These are phyloP conservation scores for Fomitopsis palustris DNA, from an alignment of 1,284 basidiomycete genomes.

Conservation along the genomic window DNA sequence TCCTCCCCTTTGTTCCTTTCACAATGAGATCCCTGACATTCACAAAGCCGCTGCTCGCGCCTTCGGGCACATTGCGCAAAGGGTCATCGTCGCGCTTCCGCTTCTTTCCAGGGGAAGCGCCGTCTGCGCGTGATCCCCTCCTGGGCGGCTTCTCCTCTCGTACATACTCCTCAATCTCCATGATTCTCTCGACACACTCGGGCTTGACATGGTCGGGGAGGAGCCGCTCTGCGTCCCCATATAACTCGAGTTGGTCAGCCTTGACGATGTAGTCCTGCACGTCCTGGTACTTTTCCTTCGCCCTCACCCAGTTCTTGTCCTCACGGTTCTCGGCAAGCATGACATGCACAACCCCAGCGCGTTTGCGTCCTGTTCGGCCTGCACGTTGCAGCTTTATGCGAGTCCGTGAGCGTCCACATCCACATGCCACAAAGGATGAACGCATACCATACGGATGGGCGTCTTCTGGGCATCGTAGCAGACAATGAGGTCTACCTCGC, in stretches of 20 bases:
- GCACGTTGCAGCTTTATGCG: constrained; percentile 83
- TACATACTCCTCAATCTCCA: constrained; percentile 75
- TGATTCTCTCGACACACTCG: constrained; percentile 73
- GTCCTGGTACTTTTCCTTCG: constrained; percentile 83
- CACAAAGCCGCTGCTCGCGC: constrained; percentile 62
- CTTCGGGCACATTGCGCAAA: constrained; percentile 61
- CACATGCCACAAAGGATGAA: not conserved
- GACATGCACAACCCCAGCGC: constrained; percentile 87
- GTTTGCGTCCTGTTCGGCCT: constrained; percentile 93
- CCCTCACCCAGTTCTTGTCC: constrained; percentile 89
- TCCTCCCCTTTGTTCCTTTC: constrained; percentile 46
- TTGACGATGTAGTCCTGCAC: constrained; percentile 89
- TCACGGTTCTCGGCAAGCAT: constrained; percentile 92
- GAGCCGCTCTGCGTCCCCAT: constrained; percentile 86
- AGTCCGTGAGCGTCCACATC: not conserved
- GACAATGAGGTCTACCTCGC: constrained; percentile 95
- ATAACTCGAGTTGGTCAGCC: constrained; percentile 87
- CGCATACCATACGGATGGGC: constrained; percentile 88
- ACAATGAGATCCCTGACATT: constrained; percentile 56
- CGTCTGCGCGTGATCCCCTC: constrained; percentile 25
- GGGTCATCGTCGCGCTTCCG: constrained; percentile 68
- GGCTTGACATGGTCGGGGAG: constrained; percentile 80
- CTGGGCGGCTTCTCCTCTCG: constrained; percentile 42
- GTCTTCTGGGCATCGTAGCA: constrained; percentile 98
- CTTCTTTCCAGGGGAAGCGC: constrained; percentile 40